phyloP scores from a whole-genome alignment of 2,329 filamentous ascomycete species.

The Chalaropsis thielavioides region DNA sequence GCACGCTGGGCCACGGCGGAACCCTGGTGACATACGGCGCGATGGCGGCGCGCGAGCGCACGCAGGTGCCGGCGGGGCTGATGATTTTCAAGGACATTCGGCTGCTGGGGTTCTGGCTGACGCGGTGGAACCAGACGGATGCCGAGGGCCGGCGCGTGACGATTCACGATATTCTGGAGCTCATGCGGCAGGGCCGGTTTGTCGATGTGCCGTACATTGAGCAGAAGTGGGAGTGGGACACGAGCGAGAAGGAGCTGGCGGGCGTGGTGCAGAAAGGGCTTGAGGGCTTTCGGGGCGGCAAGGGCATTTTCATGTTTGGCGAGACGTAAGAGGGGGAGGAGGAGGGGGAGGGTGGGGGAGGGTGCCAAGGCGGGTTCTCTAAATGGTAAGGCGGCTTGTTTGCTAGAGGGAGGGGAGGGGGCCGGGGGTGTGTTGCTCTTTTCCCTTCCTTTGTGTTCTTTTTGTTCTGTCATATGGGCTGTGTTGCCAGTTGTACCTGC shows the following conservation, averaged over 20 bases:
- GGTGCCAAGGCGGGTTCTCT: neutral
- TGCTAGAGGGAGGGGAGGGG: neutral
- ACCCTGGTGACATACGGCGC: constrained; percentile 88
- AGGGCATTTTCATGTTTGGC: constrained; percentile 75
- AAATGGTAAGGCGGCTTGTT: neutral
- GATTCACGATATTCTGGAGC: constrained; percentile 66
- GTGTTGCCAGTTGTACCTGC: constrained; percentile 13
- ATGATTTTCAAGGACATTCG: constrained; percentile 87
- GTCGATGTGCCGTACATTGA: constrained; percentile 70
- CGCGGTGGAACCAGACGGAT: constrained; percentile 68
- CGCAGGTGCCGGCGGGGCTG: constrained; percentile 64
- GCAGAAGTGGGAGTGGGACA: constrained; percentile 71
- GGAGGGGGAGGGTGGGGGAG: neutral
- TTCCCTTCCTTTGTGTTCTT: neutral
- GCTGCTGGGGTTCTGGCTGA: constrained; percentile 92
- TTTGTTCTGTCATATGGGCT: neutral
- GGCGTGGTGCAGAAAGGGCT: constrained; percentile 70
- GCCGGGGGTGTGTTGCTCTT: neutral
- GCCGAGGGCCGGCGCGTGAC: constrained; percentile 60
- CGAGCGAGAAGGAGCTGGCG: constrained; percentile 51
- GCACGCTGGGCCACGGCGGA: constrained; percentile 51
- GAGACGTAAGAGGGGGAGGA: constrained; percentile 31
- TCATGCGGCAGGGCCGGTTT: constrained; percentile 64
- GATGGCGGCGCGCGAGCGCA: constrained; percentile 71
- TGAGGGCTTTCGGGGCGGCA: constrained; percentile 70